Conservation (phyloP, 1,284 basidiomycete genomes). For the Puccinia hordei region DNA sequence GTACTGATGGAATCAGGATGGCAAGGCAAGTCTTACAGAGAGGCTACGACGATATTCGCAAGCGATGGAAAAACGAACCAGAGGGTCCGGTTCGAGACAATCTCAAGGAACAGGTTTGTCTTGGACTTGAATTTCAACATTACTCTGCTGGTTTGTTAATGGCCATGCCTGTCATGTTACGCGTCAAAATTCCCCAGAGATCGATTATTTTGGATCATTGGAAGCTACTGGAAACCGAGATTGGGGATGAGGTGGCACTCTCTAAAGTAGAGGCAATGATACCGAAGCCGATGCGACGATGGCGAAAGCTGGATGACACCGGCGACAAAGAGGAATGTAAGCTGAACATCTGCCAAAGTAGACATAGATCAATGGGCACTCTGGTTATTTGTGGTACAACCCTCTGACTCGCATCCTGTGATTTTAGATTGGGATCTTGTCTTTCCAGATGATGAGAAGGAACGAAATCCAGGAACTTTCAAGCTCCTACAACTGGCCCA, state of each 20-base stretch:
- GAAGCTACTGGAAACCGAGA: slow-evolving; percentile 82
- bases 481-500: slow-evolving; percentile 86
- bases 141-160: neutral
- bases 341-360: slow-evolving; percentile 54
- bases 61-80: slow-evolving; percentile 62
- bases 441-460: slow-evolving; percentile 90
- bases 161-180: neutral
- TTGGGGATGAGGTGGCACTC: slow-evolving; percentile 71
- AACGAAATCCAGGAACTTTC: slow-evolving; percentile 86
- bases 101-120: slow-evolving; percentile 79
- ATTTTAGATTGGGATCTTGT: slow-evolving; percentile 83
- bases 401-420: slow-evolving; percentile 31
- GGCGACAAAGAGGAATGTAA: slow-evolving; percentile 79
- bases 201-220: slow-evolving; percentile 86
- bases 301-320: slow-evolving; percentile 77
- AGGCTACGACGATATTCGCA: slow-evolving; percentile 81
- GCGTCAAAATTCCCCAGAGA: slow-evolving; percentile 64
- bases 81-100: slow-evolving; percentile 51
- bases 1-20: slow-evolving; percentile 67
- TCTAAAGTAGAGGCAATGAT: slow-evolving; percentile 81
- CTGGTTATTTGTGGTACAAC: slow-evolving; percentile 4
- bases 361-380: neutral
- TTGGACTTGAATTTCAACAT: neutral
- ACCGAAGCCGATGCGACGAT: slow-evolving; percentile 84
- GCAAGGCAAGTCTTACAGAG: slow-evolving; percentile 80